Percentiles rank a stretch among this genome's conserved stretches.
Conservation (phyloP, 169 alveolate species). For the Theileria orientalis region DNA sequence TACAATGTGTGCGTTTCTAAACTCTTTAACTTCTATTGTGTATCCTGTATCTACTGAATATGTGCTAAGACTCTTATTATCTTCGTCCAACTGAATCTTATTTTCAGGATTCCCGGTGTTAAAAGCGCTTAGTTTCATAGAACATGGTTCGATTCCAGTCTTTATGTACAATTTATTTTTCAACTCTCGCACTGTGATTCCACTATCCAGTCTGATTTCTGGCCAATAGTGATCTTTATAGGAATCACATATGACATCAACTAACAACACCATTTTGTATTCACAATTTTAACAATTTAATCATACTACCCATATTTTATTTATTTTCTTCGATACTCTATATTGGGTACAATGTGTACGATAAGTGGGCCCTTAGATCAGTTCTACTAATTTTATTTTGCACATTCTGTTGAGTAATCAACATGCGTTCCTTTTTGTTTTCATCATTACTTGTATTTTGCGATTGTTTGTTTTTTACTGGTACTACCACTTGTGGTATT, state of each 20-base stretch:
- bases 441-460: no score
- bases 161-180: conserved; percentile 65
- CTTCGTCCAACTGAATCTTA: conserved; percentile 38
- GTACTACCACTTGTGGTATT: conserved; percentile 83
- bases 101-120: conserved; percentile 38
- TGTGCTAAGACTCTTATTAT: conserved; percentile 29
- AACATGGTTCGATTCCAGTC: conserved; percentile 53
- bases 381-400: not conserved
- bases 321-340: no score
- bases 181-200: conserved; percentile 56
- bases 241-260: conserved; percentile 51
- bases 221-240: conserved; percentile 55
- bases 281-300: no score
- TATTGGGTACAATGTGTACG: conserved; percentile 27
- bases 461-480: no score
- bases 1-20: not conserved
- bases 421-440: no score
- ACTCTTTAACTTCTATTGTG: conserved; percentile 49
- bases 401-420: not conserved
- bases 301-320: conserved; percentile 24
- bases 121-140: conserved; percentile 66
- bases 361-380: not conserved
- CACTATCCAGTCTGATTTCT: conserved; percentile 60
- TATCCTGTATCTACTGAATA: conserved; percentile 61
- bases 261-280: conserved; percentile 29